phyloP scores from a whole-genome alignment of 371 early-diverging fungal genomes.

The Mortierella sp. region DNA sequence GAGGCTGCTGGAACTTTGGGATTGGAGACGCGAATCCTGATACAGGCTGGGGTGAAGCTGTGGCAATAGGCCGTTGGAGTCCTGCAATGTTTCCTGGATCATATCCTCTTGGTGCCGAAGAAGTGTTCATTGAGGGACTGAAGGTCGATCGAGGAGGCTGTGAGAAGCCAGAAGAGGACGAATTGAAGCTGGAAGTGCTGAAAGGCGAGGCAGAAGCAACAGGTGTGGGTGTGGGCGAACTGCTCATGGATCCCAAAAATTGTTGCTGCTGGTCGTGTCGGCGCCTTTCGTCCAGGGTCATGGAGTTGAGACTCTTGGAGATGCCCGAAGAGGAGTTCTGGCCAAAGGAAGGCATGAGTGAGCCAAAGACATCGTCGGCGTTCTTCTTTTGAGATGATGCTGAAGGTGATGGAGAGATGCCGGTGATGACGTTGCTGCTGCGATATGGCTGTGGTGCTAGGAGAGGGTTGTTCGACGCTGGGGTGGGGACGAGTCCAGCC shows the following conservation, averaged over 20 bases:
- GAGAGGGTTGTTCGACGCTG: constrained; percentile 9
- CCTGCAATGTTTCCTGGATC: constrained; percentile 34
- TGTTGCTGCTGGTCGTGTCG: constrained; percentile 49
- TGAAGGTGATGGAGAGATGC: neutral
- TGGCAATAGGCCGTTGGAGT: constrained; percentile 13
- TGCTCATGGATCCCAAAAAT: constrained; percentile 22
- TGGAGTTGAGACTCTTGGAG: constrained; percentile 32
- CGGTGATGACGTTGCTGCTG: constrained; percentile 15
- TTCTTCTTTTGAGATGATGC: constrained; percentile 30
- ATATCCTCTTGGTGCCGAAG: constrained; percentile 17
- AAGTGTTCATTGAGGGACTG: constrained; percentile 4
- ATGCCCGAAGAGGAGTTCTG: constrained; percentile 16
- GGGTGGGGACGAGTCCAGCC: constrained; percentile 25
- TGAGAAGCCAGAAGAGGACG: constrained; percentile 8
- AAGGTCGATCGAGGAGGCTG: constrained; percentile 16
- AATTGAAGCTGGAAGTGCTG: neutral
- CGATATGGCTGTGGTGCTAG: neutral
- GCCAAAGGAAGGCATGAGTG: constrained; percentile 46
- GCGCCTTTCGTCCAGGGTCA: constrained; percentile 48
- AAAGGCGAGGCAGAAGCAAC: constrained; percentile 7
- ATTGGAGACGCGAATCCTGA: constrained; percentile 29
- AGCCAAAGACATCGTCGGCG: constrained; percentile 49
- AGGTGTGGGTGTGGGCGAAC: constrained; percentile 11
- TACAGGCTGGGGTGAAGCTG: constrained; percentile 14
- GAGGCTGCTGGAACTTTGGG: constrained; percentile 31